These are phyloP conservation scores for Nakataea oryzae DNA, from an alignment of 2,329 filamentous ascomycete genomes.

Conservation along the genomic window DNA sequence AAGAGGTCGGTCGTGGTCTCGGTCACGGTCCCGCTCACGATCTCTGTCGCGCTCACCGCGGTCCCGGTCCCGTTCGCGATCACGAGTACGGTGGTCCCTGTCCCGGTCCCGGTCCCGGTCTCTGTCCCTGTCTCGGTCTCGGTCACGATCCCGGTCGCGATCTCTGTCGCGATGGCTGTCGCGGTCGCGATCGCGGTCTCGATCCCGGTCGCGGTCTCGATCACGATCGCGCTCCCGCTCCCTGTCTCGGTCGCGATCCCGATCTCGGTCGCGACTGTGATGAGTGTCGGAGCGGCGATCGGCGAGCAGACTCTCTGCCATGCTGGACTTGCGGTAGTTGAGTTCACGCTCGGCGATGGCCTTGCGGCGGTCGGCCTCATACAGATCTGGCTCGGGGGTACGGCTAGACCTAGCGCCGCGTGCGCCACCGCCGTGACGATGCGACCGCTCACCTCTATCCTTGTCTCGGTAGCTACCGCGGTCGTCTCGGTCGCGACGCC, in stretches of 20 bases:
- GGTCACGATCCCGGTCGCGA: slow-evolving; percentile 30
- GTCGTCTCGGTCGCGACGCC: slow-evolving; percentile 48
- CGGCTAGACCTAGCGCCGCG: slow-evolving; percentile 60
- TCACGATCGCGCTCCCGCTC: slow-evolving; percentile 21
- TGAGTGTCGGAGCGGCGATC: slow-evolving; percentile 25
- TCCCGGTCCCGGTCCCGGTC: slow-evolving; percentile 21
- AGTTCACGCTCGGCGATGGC: slow-evolving; percentile 90
- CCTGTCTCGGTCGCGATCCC: slow-evolving; percentile 12
- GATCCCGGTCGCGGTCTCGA: slow-evolving; percentile 19
- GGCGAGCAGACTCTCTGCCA: slow-evolving; percentile 52
- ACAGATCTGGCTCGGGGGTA: slow-evolving; percentile 84
- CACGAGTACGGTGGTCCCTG: slow-evolving; percentile 17
- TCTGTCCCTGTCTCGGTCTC: slow-evolving; percentile 27
- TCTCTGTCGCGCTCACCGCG: slow-evolving; percentile 20
- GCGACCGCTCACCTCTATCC: slow-evolving; percentile 53
- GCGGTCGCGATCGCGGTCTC: slow-evolving; percentile 23
- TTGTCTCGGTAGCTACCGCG: slow-evolving; percentile 47
- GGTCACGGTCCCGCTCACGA: slow-evolving; percentile 22
- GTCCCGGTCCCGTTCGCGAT: slow-evolving; percentile 20
- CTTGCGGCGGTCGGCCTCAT: slow-evolving; percentile 89
- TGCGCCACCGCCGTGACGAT: slow-evolving; percentile 37
- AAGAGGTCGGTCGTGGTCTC: slow-evolving; percentile 37
- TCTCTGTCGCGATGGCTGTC: slow-evolving; percentile 21
- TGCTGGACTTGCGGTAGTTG: slow-evolving; percentile 74
- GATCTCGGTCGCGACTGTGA: slow-evolving; percentile 13